Conservation (phyloP, 345 rosid species). For the Mercurialis annua region DNA sequence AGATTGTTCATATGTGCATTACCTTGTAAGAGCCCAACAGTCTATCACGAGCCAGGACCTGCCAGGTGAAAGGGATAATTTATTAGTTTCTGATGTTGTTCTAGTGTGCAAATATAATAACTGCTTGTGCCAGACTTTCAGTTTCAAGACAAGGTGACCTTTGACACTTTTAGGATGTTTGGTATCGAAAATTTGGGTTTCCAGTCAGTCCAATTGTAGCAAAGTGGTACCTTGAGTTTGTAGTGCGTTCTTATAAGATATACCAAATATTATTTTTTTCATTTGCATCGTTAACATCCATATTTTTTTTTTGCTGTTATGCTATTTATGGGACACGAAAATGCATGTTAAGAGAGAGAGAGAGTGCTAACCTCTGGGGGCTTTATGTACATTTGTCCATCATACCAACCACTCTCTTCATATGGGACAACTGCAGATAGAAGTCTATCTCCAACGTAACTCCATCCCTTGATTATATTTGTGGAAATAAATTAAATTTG, state of each 20-base stretch:
- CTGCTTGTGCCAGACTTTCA: neutral
- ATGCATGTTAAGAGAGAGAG: neutral
- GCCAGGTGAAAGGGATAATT: slow-evolving; percentile 14
- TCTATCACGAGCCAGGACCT: slow-evolving; percentile 96
- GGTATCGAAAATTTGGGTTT: slow-evolving; percentile 11
- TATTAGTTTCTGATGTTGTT: slow-evolving; percentile 10
- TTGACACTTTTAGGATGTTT: neutral
- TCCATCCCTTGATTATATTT: slow-evolving; percentile 73
- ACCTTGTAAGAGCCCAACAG: slow-evolving; percentile 93
- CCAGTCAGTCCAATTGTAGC: slow-evolving; percentile 3
- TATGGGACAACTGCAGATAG: slow-evolving; percentile 91
- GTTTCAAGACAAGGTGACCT: neutral
- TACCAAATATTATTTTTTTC: neutral
- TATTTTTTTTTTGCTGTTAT: neutral
- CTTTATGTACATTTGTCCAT: slow-evolving; percentile 97
- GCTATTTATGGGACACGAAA: neutral
- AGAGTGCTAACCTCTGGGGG: slow-evolving; percentile 77
- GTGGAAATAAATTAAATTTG: neutral
- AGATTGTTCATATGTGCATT: slow-evolving; percentile 6
- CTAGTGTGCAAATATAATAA: neutral
- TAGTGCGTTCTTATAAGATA: neutral
- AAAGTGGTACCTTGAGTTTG: slow-evolving; percentile 5
- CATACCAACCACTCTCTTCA: slow-evolving; percentile 99
- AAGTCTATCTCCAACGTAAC: slow-evolving; percentile 91
- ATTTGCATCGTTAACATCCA: neutral